Evolutionary conservation across 495 filamentous ascomycete genomes (phyloP).

Genomic region (Apodospora peruviana): DNA sequence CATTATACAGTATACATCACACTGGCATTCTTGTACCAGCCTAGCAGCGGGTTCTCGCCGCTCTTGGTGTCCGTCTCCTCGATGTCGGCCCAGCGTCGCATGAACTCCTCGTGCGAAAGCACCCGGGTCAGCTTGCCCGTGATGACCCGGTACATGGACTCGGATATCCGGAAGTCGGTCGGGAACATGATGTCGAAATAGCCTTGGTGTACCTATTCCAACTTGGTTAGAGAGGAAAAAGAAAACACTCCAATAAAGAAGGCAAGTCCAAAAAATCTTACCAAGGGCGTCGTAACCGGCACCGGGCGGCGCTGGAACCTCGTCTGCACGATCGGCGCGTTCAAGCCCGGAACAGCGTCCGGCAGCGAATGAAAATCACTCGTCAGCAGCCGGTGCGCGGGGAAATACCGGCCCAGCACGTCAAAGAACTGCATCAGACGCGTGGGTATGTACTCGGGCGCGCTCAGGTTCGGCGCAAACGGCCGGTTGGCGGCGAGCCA

Average conservation of each 20-base stretch:
- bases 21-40: slow-evolving; percentile 91
- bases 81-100: slow-evolving; percentile 79
- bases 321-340: slow-evolving; percentile 94
- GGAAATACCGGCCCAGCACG: slow-evolving; percentile 78
- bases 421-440: slow-evolving; percentile 95
- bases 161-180: slow-evolving; percentile 82
- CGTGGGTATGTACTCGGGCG: slow-evolving; percentile 90
- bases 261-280: slow-evolving; percentile 45
- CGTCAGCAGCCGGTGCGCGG: slow-evolving; percentile 79
- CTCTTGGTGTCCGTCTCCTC: slow-evolving; percentile 82
- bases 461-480: slow-evolving; percentile 64
- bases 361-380: slow-evolving; percentile 87
- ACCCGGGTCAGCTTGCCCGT: slow-evolving; percentile 87
- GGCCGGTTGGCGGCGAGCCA: slow-evolving; percentile 57
- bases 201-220: slow-evolving; percentile 81
- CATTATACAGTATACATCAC: slow-evolving; percentile 72
- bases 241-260: slow-evolving; percentile 1
- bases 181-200: slow-evolving; percentile 99
- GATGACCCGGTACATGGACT: slow-evolving; percentile 83
- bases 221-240: neutral
- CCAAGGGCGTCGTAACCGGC: slow-evolving; percentile 84
- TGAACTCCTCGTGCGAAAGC: slow-evolving; percentile 82
- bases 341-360: slow-evolving; percentile 72
- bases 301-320: slow-evolving; percentile 79
- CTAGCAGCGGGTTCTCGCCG: slow-evolving; percentile 89